Conservation (phyloP, 345 rosid genomes). For the Zanthoxylum bungeanum region DNA sequence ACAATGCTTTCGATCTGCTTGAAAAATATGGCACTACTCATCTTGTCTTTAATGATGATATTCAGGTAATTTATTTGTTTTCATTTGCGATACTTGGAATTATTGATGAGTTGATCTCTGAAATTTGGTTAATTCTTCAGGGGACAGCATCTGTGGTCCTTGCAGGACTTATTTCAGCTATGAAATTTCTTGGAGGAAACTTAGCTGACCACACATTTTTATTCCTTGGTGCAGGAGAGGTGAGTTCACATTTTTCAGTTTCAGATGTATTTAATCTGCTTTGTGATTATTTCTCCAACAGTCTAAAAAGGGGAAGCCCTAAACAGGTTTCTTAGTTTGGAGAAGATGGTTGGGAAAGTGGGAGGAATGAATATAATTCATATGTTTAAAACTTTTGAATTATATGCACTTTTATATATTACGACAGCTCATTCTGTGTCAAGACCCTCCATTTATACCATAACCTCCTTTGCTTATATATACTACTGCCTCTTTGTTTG, state of each 20-base stretch:
- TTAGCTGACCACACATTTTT: constrained; percentile 78
- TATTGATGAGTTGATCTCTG: constrained; percentile 6
- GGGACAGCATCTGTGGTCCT: constrained; percentile 99
- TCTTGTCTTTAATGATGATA: constrained; percentile 97
- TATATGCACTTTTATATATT: background rate
- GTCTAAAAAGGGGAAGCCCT: background rate
- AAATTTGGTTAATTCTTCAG: constrained; percentile 34
- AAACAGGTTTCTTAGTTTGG: background rate
- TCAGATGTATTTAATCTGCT: background rate
- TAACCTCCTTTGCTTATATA: background rate
- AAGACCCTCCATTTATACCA: background rate
- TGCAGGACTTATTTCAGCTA: constrained; percentile 85
- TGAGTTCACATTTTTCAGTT: constrained; percentile 19
- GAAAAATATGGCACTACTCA: constrained; percentile 88
- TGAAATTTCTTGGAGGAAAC: constrained; percentile 69
- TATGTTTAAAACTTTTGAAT: background rate
- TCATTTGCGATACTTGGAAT: background rate
- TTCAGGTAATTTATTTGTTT: constrained; percentile 59
- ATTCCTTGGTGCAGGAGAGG: constrained; percentile 99
- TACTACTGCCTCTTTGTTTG: background rate
- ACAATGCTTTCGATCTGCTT: constrained; percentile 89
- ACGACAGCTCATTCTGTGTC: background rate
- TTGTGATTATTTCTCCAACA: background rate
- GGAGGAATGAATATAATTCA: background rate
- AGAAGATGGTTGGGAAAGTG: background rate